A percentile compares a stretch with the other conserved stretches of the same genome.
These are phyloP conservation scores for Yamadazyma epiphylla DNA, from an alignment of 1,139 yeast genomes.

Conservation along the genomic window DNA sequence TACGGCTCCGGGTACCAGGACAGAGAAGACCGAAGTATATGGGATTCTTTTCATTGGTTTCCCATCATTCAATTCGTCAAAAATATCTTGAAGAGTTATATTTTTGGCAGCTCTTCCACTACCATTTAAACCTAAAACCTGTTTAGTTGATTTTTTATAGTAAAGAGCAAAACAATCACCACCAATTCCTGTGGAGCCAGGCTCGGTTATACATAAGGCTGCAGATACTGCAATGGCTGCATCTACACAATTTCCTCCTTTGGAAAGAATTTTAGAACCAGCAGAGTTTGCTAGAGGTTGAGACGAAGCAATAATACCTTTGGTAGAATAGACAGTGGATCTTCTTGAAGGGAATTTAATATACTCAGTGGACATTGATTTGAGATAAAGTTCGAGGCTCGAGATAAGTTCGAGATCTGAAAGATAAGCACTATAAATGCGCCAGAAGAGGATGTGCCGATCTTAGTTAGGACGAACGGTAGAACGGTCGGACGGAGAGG, in stretches of 20 bases:
- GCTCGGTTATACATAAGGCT: constrained; percentile 68
- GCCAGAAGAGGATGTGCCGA: too few species aligned
- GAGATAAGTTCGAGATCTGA: too few species aligned
- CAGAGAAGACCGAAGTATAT: constrained; percentile 44
- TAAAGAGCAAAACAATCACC: constrained; percentile 76
- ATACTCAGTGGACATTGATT: constrained; percentile 13
- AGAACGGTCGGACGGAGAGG: too few species aligned
- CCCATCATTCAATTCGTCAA: constrained; percentile 37
- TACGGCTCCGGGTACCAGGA: constrained; percentile 17
- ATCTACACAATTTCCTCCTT: constrained; percentile 79
- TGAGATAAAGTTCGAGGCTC: too few species aligned
- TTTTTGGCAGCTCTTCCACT: constrained; percentile 67
- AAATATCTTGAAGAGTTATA: constrained; percentile 47
- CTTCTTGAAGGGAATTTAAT: constrained; percentile 54
- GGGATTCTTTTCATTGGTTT: constrained; percentile 41
- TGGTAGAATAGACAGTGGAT: constrained; percentile 71
- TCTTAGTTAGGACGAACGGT: too few species aligned
- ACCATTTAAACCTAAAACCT: constrained; percentile 69
- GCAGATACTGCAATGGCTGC: constrained; percentile 83
- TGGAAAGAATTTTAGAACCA: constrained; percentile 59
- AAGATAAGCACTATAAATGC: too few species aligned
- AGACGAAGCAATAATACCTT: constrained; percentile 71
- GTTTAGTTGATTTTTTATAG: constrained; percentile 46
- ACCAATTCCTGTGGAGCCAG: constrained; percentile 77
- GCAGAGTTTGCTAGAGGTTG: constrained; percentile 80